Conservation (phyloP, 768 basidiomycete species). For the Tulasnella calospora region DNA sequence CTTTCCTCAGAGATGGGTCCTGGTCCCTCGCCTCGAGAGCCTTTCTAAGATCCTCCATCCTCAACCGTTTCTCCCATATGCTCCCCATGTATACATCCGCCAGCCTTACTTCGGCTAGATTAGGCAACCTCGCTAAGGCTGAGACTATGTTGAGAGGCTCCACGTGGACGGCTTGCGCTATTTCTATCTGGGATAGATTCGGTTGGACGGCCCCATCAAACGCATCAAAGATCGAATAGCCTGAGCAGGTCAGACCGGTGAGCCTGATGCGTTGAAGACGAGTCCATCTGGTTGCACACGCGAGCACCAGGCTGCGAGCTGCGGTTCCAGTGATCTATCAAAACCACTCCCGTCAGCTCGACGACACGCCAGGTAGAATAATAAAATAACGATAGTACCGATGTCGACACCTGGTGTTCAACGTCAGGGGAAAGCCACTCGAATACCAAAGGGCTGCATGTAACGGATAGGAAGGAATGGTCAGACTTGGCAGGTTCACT, state of each 20-base stretch:
- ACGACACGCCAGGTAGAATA: background rate
- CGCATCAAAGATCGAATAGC: constrained; percentile 33
- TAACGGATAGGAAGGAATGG: background rate
- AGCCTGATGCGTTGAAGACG: constrained; percentile 46
- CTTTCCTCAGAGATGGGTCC: background rate
- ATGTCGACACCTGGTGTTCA: constrained; percentile 57
- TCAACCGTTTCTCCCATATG: constrained; percentile 55
- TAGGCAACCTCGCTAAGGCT: constrained; percentile 36
- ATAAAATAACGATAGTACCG: constrained; percentile 40
- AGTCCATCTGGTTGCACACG: constrained; percentile 43
- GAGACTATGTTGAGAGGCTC: constrained; percentile 40
- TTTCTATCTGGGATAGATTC: constrained; percentile 36
- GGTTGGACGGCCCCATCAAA: constrained; percentile 12
- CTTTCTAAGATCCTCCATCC: constrained; percentile 47
- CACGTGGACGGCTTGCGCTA: constrained; percentile 51
- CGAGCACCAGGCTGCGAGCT: constrained; percentile 41
- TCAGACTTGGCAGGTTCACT: background rate
- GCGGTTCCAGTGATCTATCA: constrained; percentile 43
- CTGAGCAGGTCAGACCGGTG: constrained; percentile 43
- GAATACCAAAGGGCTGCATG: constrained; percentile 45
- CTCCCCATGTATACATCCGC: constrained; percentile 50
- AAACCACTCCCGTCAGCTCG: background rate
- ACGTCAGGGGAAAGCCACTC: constrained; percentile 57
- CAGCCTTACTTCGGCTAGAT: constrained; percentile 32
- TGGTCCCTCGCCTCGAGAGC: constrained; percentile 32